Conservation (phyloP, 352 stramenopile genomes). For the Phytophthora fragariae region DNA sequence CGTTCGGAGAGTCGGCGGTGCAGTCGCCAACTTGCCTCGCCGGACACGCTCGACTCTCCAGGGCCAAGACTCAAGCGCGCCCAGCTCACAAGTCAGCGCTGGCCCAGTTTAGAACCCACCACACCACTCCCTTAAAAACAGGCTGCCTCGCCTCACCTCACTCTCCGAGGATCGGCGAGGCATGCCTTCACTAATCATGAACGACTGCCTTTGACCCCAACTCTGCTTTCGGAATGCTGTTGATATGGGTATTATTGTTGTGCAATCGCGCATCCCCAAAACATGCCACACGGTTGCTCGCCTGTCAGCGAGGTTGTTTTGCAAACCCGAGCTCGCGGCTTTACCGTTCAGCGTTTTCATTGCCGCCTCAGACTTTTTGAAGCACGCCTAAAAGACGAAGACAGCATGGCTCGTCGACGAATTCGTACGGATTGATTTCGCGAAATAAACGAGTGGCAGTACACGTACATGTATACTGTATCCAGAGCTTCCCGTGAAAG, state of each 20-base stretch:
- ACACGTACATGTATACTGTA: not conserved
- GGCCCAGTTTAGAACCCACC: too few species aligned
- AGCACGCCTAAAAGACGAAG: not conserved
- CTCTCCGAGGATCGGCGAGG: too few species aligned
- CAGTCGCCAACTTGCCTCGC: too few species aligned
- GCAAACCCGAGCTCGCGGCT: not conserved
- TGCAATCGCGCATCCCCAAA: slow-evolving; percentile 1
- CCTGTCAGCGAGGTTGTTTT: not conserved
- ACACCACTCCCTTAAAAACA: too few species aligned
- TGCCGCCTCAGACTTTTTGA: not conserved
- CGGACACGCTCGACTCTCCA: too few species aligned
- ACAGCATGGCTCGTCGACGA: not conserved
- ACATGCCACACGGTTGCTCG: not conserved
- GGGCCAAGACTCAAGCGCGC: too few species aligned
- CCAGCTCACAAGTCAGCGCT: too few species aligned
- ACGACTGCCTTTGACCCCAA: too few species aligned
- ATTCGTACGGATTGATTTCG: slow-evolving; percentile 1
- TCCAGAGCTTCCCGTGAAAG: not conserved
- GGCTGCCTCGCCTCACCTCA: too few species aligned
- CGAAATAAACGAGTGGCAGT: not conserved
- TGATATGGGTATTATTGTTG: not conserved
- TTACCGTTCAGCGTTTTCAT: not conserved
- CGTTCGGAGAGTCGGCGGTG: too few species aligned
- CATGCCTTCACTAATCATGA: too few species aligned
- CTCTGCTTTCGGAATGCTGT: too few species aligned